phyloP scores from a whole-genome alignment of 176 grass and related monocot genomes.

The Typha latifolia region DNA sequence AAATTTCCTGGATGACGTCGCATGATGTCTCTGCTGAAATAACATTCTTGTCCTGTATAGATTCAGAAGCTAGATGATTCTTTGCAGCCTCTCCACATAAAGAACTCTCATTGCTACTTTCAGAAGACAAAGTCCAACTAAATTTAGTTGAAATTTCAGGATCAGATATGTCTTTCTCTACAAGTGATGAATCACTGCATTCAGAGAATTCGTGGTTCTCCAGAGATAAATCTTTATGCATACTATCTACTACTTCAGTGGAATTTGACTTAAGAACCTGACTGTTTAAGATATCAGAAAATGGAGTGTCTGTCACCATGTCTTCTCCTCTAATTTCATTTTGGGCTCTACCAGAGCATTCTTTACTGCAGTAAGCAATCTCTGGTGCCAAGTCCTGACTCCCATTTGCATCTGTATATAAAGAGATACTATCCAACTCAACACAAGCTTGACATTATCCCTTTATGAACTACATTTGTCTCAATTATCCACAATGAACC shows the following conservation, averaged over 20 bases:
- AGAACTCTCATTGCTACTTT: not conserved
- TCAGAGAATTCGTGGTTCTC: constrained; percentile 11
- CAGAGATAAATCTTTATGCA: constrained; percentile 9
- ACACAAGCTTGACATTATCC: constrained; percentile 17
- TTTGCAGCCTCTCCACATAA: not conserved
- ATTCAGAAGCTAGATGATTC: not conserved
- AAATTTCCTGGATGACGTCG: constrained; percentile 12
- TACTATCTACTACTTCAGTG: constrained; percentile 19
- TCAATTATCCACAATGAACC: constrained; percentile 14
- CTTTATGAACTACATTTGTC: constrained; percentile 6
- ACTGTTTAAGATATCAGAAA: constrained; percentile 4
- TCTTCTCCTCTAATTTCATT: constrained; percentile 13
- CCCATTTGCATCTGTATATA: constrained; percentile 12
- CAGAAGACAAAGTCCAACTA: constrained; percentile 3
- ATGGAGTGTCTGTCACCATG: constrained; percentile 5
- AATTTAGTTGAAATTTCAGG: constrained; percentile 15
- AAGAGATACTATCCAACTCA: constrained; percentile 9
- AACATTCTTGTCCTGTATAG: too few species aligned
- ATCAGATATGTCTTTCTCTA: constrained; percentile 5
- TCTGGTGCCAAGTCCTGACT: not conserved
- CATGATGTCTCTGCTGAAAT: too few species aligned
- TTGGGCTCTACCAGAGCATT: constrained; percentile 9
- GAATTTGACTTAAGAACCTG: constrained; percentile 20
- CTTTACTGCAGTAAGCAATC: constrained; percentile 16
- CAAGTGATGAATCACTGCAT: constrained; percentile 7